Percentiles rank a stretch among this genome's conserved stretches.
Evolutionary conservation across 164 flowering plant species (phyloP).

Genomic region (Litsea cubeba): DNA sequence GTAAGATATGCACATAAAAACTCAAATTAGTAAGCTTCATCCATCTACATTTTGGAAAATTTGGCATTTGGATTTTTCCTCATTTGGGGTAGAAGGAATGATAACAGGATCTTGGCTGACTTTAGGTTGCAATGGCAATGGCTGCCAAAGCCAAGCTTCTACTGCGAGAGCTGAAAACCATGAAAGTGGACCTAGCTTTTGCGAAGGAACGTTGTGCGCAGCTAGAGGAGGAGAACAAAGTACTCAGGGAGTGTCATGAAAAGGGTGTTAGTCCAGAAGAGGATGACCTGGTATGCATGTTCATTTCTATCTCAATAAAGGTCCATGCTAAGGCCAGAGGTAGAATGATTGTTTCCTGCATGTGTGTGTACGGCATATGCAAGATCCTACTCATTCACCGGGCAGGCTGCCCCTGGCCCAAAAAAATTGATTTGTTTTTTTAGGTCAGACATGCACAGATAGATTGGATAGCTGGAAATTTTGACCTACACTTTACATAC

Average conservation of each 20-base stretch:
- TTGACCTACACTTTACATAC: too few relatives aligned
- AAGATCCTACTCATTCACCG: too few relatives aligned
- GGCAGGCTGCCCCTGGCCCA: too few relatives aligned
- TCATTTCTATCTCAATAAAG: neutral
- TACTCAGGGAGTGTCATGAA: slow-evolving; percentile 61
- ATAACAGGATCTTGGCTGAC: neutral
- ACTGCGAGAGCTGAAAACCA: slow-evolving; percentile 83
- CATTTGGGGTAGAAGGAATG: neutral
- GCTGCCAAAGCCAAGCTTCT: slow-evolving; percentile 97
- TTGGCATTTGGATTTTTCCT: neutral
- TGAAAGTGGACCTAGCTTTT: slow-evolving; percentile 93
- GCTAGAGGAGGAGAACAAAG: slow-evolving; percentile 91
- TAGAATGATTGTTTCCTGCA: too few relatives aligned
- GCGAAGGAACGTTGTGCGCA: slow-evolving; percentile 84
- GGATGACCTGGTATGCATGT: slow-evolving; percentile 80
- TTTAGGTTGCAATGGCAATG: slow-evolving; percentile 94
- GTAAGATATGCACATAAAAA: too few relatives aligned
- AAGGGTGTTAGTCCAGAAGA: slow-evolving; percentile 75
- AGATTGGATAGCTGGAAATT: too few relatives aligned
- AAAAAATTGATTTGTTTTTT: too few relatives aligned
- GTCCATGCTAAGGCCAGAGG: neutral
- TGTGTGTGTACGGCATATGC: too few relatives aligned
- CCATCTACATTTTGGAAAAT: too few relatives aligned
- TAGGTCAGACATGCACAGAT: too few relatives aligned
- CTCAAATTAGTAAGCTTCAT: too few relatives aligned